Evolutionary conservation across 2,329 filamentous ascomycete genomes (phyloP).

Genomic region (Camillea tinctor): DNA sequence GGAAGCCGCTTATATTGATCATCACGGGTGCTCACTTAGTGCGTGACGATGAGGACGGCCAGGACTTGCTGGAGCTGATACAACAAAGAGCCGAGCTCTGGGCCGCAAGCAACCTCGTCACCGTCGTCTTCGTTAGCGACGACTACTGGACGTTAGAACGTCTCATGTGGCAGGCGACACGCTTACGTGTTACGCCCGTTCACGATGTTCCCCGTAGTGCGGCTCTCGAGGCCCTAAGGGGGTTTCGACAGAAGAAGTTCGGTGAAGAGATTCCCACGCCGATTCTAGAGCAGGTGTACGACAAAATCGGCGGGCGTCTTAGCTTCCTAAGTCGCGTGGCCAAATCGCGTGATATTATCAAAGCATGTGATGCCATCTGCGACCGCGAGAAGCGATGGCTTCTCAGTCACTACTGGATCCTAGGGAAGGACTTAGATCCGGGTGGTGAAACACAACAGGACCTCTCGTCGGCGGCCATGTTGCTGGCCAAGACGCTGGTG

Average conservation of each 20-base stretch:
- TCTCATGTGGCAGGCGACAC: constrained; percentile 53
- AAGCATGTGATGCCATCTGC: constrained; percentile 56
- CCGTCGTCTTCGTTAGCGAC: constrained; percentile 55
- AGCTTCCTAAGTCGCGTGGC: constrained; percentile 54
- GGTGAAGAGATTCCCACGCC: constrained; percentile 38
- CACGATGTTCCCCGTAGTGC: constrained; percentile 48
- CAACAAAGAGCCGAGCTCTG: constrained; percentile 90
- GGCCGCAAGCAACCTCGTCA: constrained; percentile 69
- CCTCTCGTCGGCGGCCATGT: constrained; percentile 54
- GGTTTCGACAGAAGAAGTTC: constrained; percentile 49
- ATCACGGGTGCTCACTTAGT: constrained; percentile 91
- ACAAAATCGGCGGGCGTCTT: constrained; percentile 52
- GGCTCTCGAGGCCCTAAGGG: constrained; percentile 46
- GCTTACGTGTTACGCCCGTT: constrained; percentile 54
- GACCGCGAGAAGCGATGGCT: constrained; percentile 74
- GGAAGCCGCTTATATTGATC: constrained; percentile 77
- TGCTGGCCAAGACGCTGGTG: constrained; percentile 55
- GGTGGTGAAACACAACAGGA: constrained; percentile 66
- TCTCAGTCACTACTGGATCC: constrained; percentile 72
- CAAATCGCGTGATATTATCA: constrained; percentile 50
- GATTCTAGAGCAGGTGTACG: constrained; percentile 51
- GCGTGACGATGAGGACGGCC: constrained; percentile 86
- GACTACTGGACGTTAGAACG: constrained; percentile 60
- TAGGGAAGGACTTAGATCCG: constrained; percentile 68
- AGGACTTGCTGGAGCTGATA: constrained; percentile 88